Base-by-base conservation (phyloP, 2,329 filamentous ascomycete genomes). In the Cyphellophora europaea region DNA sequence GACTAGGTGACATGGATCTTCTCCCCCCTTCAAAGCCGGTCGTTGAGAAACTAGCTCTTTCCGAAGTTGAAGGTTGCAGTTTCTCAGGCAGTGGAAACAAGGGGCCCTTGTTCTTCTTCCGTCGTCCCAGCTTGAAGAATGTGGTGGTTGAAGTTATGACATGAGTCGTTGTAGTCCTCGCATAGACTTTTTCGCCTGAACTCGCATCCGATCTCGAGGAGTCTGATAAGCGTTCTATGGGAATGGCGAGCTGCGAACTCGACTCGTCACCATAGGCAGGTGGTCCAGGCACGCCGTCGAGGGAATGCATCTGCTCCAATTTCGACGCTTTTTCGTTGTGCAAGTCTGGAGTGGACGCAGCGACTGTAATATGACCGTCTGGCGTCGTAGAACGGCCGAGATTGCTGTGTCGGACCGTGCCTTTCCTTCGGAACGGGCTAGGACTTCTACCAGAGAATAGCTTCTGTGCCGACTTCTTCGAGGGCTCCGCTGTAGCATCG, bases 11-110 rank as follows among this genome's bases (percentile, higher is more conserved):
- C 33, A 45, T 43, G 6, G 48, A 49, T 17, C 35, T 40, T 4
- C 41, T 35, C n/a, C 33, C 63, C 34, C 71, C 66, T n/a, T 25
- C 21, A n/a, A 25, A 25, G 21, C 21, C 41, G 63, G 41, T 63
- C 59, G 34, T 57, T 44, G 30, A 56, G 48, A 30, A 56, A 48
- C 36, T 56, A 35, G 36, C 53, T 50, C 19, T 57, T 43, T 29
- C 54, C 40, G 11, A 54, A 47, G 74, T 60, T n/a, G n/a, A n/a
- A 15, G 67, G 59, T 13, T 63, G 56, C 44, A 75, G 70, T 57
- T 82, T 87, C 44, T 89, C 78, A 27, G 86, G 87, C n/a, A 96
- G 68, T 38, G 89, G 88, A 51, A 96, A 96, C 21, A 96, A 64
- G 3, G 84, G 74, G 17, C 76, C 79, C 40, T 82, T 77, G 51